Conservation (phyloP, 2,329 filamentous ascomycete species). For the Ascochyta pisi region DNA sequence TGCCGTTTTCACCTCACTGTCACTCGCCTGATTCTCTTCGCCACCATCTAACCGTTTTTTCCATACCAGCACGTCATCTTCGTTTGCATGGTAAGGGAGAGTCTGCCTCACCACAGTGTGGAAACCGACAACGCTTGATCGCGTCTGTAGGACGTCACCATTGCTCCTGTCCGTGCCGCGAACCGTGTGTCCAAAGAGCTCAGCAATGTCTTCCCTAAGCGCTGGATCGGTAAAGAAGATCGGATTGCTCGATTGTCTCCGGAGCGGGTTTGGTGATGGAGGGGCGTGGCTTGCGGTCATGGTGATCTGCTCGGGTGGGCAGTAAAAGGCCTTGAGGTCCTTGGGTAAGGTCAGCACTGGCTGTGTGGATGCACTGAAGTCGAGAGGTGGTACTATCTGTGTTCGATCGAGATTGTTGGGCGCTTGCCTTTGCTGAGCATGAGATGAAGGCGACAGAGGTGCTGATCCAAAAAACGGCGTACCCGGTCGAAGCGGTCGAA, state of each 20-base stretch:
- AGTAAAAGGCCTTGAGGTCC: slow-evolving; percentile 1
- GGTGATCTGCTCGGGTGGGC: slow-evolving; percentile 2
- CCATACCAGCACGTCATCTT: slow-evolving; percentile 23
- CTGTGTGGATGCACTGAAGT: slow-evolving; percentile 57
- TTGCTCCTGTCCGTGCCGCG: slow-evolving; percentile 78
- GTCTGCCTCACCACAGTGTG: neutral
- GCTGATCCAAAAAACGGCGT: neutral
- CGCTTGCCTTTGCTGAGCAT: neutral
- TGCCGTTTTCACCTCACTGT: neutral
- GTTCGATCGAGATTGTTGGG: neutral
- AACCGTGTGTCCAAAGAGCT: slow-evolving; percentile 56
- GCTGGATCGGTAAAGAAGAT: slow-evolving; percentile 53
- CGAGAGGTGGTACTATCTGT: neutral
- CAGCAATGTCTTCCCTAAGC: slow-evolving; percentile 12
- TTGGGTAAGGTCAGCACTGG: slow-evolving; percentile 28
- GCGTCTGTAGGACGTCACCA: slow-evolving; percentile 59
- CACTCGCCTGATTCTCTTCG: neutral
- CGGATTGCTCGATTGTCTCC: slow-evolving; percentile 65
- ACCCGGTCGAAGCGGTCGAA: neutral
- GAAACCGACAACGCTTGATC: neutral
- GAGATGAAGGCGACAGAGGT: neutral
- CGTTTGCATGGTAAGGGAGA: slow-evolving; percentile 13
- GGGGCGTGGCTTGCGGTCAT: slow-evolving; percentile 43
- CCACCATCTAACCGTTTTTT: neutral
- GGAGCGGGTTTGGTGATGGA: slow-evolving; percentile 38